Base-by-base conservation (phyloP, 768 basidiomycete species). In the Terana coerulea region DNA sequence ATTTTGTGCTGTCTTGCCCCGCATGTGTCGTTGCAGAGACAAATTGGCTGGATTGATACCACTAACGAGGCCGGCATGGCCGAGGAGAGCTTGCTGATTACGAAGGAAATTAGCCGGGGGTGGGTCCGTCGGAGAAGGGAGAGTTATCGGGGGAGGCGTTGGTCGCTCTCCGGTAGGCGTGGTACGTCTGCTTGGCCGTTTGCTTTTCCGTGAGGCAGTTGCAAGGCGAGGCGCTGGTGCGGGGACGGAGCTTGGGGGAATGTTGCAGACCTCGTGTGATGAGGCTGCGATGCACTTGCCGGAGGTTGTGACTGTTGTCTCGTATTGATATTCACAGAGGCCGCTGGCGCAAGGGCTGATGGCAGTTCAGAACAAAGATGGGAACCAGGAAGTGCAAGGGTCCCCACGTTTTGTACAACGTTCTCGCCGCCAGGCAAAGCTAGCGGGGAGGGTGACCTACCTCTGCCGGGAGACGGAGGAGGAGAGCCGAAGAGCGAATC, bases 381-480 rank as follows among this genome's bases (percentile, higher is more conserved):
- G 88, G 87, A 88, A 81, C 88, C 89, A 90, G 87, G 87, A 88
- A 91, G 89, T 91, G 89, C 89, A 91, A 90, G 90, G 87, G 88
- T 86, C 88, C 88, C 88, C 88, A 91, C 89, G 80, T 91, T 90
- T 86, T 87, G 78, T 83, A 76, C 71, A 70, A 72, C 69, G 69
- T 67, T 61, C 56, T 64, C 54, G 55, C 69, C 67, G 61, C 75
- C 72, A 61, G 84, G 81, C 42, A 86, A 73, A 47, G 83, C 83
- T 65, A 83, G 69, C 57, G 79, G 80, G 54, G 80, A 80, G 58
- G 79, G 79, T 71, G 83, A 84, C 84, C 85, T 88, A 84, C 84
- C 85, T 84, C 72, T 73, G 65, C 71, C 63, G 57, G 83, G 81
- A 46, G 86, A 77, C 49, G 87, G 83, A 59, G 88, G 87, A 15